Base-by-base conservation (phyloP, 495 filamentous ascomycete genomes). In the Tricharina praecox region DNA sequence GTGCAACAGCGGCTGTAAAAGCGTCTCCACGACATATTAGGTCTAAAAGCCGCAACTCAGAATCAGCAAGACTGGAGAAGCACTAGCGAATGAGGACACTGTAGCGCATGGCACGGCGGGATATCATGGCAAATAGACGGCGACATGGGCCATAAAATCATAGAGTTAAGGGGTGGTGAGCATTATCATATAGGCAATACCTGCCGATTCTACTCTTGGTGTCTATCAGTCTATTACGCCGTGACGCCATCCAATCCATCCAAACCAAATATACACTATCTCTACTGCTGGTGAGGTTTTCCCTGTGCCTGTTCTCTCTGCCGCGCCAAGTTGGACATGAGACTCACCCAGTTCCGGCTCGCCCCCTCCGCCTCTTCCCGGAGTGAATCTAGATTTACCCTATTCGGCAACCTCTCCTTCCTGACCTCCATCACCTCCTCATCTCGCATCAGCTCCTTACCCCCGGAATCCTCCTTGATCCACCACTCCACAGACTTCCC, bases 381-480 rank as follows among this genome's bases (percentile, higher is more conserved):
- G 36, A 75, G 65, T 9, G 55, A 59, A 50, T 60, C 45, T 20
- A 77, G 66, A 52, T 74, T 66, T 32, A 76, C 64, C 37, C 71
- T 63, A 34, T 67, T 70, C 52, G 63, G 45, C 50, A 74, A 51
- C 37, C 72, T 72, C 56, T 73, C 70, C 45, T 68, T 70, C 19
- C 76, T 66, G 28, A 70, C 68, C 59, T 73, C 68, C 16, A 74
- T 61, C 4, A 78, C 75, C 45, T 75, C 74, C 30, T 68, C 61
- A 48, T 77, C 75, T 65, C 75, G 68, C 74, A 76, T 74, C 21
- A 72, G 63, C 45, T 75, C 70, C 48, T 67, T 57, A 64, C 73
- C 75, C 48, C 74, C 33, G 16, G 53, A 51, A 7, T 67, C 73
- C 60, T 78, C 74, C 32, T 68, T 65, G 1, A 48, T 50, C 75